Evolutionary conservation across 331 rosid species (phyloP), one percentile per base, ranked within the genome.

Genomic region (Arachis monticola): DNA sequence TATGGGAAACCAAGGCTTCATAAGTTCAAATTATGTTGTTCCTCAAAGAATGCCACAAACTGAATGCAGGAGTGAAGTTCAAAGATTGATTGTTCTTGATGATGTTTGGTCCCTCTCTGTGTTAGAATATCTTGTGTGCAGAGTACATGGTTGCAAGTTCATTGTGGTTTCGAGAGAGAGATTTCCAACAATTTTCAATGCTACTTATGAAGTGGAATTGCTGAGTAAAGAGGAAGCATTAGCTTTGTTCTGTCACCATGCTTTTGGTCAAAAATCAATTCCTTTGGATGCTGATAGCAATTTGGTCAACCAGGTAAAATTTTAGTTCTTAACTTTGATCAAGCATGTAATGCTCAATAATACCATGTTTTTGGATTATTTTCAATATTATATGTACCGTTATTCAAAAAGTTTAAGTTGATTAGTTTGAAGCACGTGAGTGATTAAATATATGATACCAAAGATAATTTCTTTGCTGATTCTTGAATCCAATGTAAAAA

Each of bases 161-260:
- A 79, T 94, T 1, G 97, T 88, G 1, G 96, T 88, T 52, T 94
- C 99, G 0, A 84, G 99, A 45, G 76, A 59, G 80, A 88, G 76
- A 56, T 94, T 87, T 68, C 93, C 85, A 12, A 67, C 72, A 3
- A 44, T 82, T 68, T 53, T 61, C 2, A 71, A 73, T 67, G 82
- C 80, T 11, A 80, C 91, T 8, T 85, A 88, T 76, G 87, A 91
- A 6, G 89, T 94, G 38, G 97, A 92, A 61, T 81, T 94, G 80
- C 69, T 94, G 77, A 81, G 79, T 47, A 90, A 86, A 72, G 84
- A 85, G 64, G 93, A 88, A 70, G 95, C 99, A 11, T 10, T 87
- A 44, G 70, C 97, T 77, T 79, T 94, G 74, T 94, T 94, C 84
- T 94, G 97, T 79, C 93, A 85, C 81, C 88, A 90, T 77, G 96